Evolutionary conservation across 164 flowering plant species (phyloP), one percentile per base, ranked within the genome.

Genomic region (Stephania yunnanensis): DNA sequence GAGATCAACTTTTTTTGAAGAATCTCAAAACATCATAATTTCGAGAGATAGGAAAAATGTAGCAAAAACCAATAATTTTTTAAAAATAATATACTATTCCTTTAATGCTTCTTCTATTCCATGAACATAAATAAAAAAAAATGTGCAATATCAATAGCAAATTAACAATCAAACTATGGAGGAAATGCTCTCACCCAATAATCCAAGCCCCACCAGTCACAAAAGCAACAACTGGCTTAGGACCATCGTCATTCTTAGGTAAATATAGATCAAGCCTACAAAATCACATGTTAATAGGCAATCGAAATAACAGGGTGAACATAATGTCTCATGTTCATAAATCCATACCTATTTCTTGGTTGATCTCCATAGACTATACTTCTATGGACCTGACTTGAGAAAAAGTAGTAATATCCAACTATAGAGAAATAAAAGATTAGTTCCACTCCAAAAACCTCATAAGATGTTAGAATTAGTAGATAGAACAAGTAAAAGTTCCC

Each of bases 151-250:
- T 36, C 42, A 36, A 36, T 36, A 36, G 42, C 42, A 74, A 70
- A 10, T 9, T 36, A 68, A 65, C 42, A n/a, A 0, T 5, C 22
- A 19, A 61, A 61, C 66, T 61, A 4, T n/a, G 25, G 19, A 46
- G 13, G 8, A 8, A 52, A 74, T 76, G 70, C 55, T 70, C 91
- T 84, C 75, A 95, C 99, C 99, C 99, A 79, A 95, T 93, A 68
- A 95, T 93, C 98, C 98, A 95, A 12, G 99, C 98, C 79, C 99
- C 98, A 80, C 99, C 98, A 77, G 98, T 95, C 46, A 95, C 86
- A 85, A 95, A 95, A 76, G 89, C 93, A 76, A 95, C 96, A 73
- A 95, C 99, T 78, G 98, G 98, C 85, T 90, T 92, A 72, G 81
- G 84, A 65, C 88, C 90, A 74, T 85, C 76, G 64, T 30, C 70